phyloP scores from a whole-genome alignment of 1,284 basidiomycete species.

The Puccinia coronata region DNA sequence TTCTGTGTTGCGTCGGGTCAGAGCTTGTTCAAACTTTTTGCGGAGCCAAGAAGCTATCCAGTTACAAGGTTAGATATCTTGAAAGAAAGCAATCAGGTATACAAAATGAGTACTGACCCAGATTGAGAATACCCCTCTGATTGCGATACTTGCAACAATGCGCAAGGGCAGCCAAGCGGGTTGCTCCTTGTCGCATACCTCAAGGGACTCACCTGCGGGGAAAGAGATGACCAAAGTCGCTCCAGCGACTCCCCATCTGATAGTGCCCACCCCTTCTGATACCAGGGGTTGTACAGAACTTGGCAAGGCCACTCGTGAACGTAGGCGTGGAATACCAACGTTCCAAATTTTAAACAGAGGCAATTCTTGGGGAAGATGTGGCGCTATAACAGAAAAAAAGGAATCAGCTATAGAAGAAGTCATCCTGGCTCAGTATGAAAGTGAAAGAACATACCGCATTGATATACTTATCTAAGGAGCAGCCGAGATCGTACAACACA shows the following conservation, averaged over 20 bases:
- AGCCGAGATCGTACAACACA: too few relatives aligned
- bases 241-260: slow-evolving; percentile 11
- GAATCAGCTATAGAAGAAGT: too few relatives aligned
- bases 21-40: background rate
- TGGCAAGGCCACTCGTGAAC: slow-evolving; percentile 35
- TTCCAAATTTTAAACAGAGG: background rate
- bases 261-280: slow-evolving; percentile 1
- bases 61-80: too few relatives aligned
- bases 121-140: background rate
- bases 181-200: slow-evolving; percentile 1
- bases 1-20: background rate
- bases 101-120: background rate
- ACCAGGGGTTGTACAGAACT: background rate
- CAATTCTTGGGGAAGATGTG: background rate
- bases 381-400: background rate
- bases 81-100: too few relatives aligned
- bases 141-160: too few relatives aligned
- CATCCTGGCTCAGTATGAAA: too few relatives aligned
- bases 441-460: too few relatives aligned
- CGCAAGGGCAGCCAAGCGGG: background rate
- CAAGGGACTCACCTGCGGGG: too few relatives aligned
- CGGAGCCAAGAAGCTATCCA: background rate
- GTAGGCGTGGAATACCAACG: slow-evolving; percentile 19
- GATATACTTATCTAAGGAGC: too few relatives aligned
- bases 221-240: too few relatives aligned